Base-by-base conservation (phyloP, 2,329 filamentous ascomycete genomes). In the Epichloe uncinata region DNA sequence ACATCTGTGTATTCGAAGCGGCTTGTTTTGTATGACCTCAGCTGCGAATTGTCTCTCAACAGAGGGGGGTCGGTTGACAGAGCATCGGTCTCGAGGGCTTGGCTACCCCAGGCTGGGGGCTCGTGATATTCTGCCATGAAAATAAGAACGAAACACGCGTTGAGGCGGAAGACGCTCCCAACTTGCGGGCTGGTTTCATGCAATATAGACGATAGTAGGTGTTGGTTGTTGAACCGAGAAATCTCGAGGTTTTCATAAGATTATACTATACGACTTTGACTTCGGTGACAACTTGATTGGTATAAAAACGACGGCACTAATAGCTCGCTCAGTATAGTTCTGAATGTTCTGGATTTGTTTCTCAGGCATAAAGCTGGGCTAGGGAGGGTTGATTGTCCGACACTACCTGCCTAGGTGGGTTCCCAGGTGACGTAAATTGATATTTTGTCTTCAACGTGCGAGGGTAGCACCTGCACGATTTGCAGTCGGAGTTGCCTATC, bases 11-110 rank as follows among this genome's bases (percentile, higher is more conserved):
- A 97, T 8, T 77, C 82, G 55, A 82, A 82, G 30, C 67, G 68
- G 15, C 73, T 74, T 3, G 89, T 90, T n/a, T 75, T 81, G 65
- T 89, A 95, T 5, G 81, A 75, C 60, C 77, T 77, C 57, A 84
- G 74, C 38, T 77, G 74, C 13, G 87, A 89, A 64, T 91, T 77
- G 58, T 89, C 85, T 63, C 76, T 84, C 53, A 97, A 73, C 12
- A 96, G 74, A n/a, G 81, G 75, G 33, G 33, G 90, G 88, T 96
- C 89, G 22, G 79, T 83, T 38, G 69, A 59, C 51, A 72, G 67
- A 58, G 78, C 61, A 57, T 69, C 64, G 42, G 60, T 60, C 46
- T 53, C 52, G 43, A 55, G 48, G 11, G 16, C 12, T 11, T 33
- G 13, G 16, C 26, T 34, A 33, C 20, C 49, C 13, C 11, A 20